Evolutionary conservation across 1,284 basidiomycete species (phyloP).

Genomic region (Ganoderma meredithae): DNA sequence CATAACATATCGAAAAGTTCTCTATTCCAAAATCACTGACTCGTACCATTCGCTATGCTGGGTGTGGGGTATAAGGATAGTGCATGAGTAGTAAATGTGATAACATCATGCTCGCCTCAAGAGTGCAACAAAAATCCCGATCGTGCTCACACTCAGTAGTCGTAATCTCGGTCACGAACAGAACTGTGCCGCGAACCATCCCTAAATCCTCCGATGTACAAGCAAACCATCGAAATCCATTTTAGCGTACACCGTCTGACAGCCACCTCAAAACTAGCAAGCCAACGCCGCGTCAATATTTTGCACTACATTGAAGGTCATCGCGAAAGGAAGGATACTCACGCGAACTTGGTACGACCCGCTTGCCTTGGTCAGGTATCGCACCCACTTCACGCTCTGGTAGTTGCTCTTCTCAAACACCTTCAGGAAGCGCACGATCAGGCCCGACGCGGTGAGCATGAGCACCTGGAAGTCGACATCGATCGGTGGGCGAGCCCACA

Average conservation of each 20-base stretch:
- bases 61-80: neutral
- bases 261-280: conserved; percentile 34
- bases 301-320: neutral
- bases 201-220: conserved; percentile 22
- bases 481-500: conserved; percentile 97
- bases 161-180: neutral
- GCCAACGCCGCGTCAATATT: neutral
- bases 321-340: conserved; percentile 7
- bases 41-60: neutral
- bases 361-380: conserved; percentile 88
- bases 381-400: conserved; percentile 92
- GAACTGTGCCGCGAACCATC: neutral
- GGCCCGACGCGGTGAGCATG: conserved; percentile 97
- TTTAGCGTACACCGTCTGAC: neutral
- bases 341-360: conserved; percentile 89
- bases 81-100: neutral
- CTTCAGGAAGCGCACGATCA: conserved; percentile 97
- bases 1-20: neutral
- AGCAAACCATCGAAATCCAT: neutral
- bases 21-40: neutral
- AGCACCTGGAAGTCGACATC: conserved; percentile 98
- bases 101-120: neutral
- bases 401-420: conserved; percentile 98
- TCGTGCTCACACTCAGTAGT: neutral
- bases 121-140: neutral